These are phyloP conservation scores for rapeseed (Brassica napus) DNA, from an alignment of 345 rosid genomes.

Conservation along the genomic window DNA sequence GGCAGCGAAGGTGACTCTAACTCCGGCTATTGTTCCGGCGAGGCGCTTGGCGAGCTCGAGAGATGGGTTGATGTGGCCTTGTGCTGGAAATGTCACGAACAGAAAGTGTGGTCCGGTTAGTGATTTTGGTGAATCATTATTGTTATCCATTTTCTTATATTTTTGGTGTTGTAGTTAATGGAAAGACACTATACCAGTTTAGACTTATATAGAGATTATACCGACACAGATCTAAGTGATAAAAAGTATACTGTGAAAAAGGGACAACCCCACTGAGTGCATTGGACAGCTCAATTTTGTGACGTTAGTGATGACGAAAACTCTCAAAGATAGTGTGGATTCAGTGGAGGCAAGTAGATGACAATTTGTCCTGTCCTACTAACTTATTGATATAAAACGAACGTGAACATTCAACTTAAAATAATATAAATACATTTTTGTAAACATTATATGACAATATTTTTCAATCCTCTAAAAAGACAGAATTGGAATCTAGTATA, in stretches of 20 bases:
- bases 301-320: slow-evolving; percentile 41
- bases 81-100: slow-evolving; percentile 54
- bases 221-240: slow-evolving; percentile 8
- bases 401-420: slow-evolving; percentile 16
- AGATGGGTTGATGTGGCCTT: slow-evolving; percentile 70
- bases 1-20: slow-evolving; percentile 53
- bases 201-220: neutral
- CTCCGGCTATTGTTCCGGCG: slow-evolving; percentile 38
- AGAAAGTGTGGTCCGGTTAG: slow-evolving; percentile 32
- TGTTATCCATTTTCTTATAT: neutral
- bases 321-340: neutral
- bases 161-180: neutral
- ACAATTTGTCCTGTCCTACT: slow-evolving; percentile 1
- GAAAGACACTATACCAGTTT: neutral
- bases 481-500: no score
- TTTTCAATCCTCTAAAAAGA: neutral
- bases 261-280: neutral
- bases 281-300: slow-evolving; percentile 15
- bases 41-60: slow-evolving; percentile 63
- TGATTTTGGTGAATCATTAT: neutral
- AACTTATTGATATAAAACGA: neutral
- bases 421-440: neutral
- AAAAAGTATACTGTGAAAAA: neutral
- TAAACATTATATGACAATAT: neutral
- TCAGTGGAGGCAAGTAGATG: slow-evolving; percentile 8